These are phyloP conservation scores for Diaporthe humulicola DNA, from an alignment of 2,329 filamentous ascomycete genomes.

Conservation along the genomic window DNA sequence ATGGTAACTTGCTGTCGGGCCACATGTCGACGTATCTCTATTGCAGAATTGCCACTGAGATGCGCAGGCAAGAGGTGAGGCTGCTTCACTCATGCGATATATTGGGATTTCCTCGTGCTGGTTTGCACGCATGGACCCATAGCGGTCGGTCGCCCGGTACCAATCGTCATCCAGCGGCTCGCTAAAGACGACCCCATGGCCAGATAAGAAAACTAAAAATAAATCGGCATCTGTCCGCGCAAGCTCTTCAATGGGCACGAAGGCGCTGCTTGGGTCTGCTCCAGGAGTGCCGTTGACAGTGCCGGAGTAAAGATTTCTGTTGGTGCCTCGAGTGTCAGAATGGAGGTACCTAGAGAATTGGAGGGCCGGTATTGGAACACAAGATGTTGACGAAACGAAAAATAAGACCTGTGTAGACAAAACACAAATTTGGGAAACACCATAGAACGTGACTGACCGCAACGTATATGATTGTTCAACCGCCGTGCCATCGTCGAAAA, in stretches of 20 bases:
- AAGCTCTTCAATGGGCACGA: not conserved
- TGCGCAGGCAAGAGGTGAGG: not conserved
- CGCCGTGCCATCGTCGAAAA: not conserved
- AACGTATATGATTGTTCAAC: not conserved
- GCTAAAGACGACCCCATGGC: not conserved
- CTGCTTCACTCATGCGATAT: not conserved
- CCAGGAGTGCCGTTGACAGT: not conserved
- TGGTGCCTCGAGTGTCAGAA: not conserved
- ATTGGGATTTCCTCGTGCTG: not conserved
- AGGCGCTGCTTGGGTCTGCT: not conserved
- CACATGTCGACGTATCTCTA: not conserved
- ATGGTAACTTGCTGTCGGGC: not conserved
- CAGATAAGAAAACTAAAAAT: not conserved
- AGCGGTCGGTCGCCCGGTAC: not conserved
- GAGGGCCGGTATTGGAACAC: not conserved
- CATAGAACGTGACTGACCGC: not conserved
- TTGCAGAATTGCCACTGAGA: conserved; percentile 11
- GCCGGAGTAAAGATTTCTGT: not conserved
- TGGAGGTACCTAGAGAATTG: not conserved
- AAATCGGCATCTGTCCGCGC: not conserved
- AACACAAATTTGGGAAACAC: too few species aligned
- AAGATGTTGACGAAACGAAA: not conserved
- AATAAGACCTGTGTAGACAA: not conserved
- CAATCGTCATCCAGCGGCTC: not conserved
- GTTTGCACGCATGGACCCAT: not conserved